Evolutionary conservation across 345 rosid species (phyloP).

Genomic region (Gossypium anomalum): DNA sequence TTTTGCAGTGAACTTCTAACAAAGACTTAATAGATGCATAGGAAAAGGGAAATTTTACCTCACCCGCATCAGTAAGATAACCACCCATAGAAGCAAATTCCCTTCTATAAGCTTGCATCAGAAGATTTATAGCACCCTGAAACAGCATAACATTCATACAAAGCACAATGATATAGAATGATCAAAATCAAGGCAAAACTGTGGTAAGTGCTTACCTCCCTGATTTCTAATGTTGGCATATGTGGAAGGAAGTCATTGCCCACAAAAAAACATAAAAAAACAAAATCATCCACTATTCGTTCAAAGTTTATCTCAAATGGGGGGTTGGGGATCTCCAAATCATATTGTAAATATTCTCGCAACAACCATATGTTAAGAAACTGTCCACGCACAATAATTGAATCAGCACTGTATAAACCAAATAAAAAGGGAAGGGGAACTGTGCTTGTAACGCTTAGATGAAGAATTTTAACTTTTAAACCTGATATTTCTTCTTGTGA

Average conservation of each 20-base stretch:
- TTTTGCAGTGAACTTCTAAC: not conserved
- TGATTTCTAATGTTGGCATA: slow-evolving; percentile 97
- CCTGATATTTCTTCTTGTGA: slow-evolving; percentile 99
- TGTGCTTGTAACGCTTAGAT: not conserved
- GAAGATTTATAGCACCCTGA: slow-evolving; percentile 94
- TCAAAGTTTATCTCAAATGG: slow-evolving; percentile 82
- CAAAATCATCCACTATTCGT: slow-evolving; percentile 93
- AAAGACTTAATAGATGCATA: not conserved
- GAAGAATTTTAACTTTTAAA: slow-evolving; percentile 25
- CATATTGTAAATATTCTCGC: slow-evolving; percentile 90
- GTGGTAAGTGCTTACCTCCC: slow-evolving; percentile 64
- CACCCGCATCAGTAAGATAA: slow-evolving; percentile 97
- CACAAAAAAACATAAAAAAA: slow-evolving; percentile 92
- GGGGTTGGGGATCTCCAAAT: slow-evolving; percentile 73
- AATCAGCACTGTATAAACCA: slow-evolving; percentile 7
- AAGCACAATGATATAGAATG: slow-evolving; percentile 13
- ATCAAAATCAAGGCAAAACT: not conserved
- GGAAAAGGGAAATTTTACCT: slow-evolving; percentile 48
- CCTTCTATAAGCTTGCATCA: slow-evolving; percentile 82
- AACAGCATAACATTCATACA: slow-evolving; percentile 18
- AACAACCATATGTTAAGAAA: slow-evolving; percentile 91
- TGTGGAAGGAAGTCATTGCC: slow-evolving; percentile 99
- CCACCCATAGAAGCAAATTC: slow-evolving; percentile 96
- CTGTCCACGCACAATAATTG: slow-evolving; percentile 40
- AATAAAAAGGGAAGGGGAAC: not conserved